Evolutionary conservation across 2,329 filamentous ascomycete species (phyloP).

Genomic region (Saccharata proteae): DNA sequence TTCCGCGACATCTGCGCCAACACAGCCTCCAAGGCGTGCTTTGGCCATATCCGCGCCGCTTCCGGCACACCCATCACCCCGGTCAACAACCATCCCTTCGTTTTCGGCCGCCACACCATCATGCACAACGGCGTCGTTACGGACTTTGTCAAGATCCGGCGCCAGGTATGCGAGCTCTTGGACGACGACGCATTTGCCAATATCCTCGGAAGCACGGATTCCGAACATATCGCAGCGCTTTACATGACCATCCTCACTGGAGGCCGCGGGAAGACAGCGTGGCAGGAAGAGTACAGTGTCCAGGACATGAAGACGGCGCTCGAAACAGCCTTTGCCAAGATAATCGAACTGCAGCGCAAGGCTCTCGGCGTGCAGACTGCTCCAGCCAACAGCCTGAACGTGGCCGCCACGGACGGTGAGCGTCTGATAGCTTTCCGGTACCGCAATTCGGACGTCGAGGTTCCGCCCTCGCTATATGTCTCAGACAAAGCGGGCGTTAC

Average conservation of each 20-base stretch:
- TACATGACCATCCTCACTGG: constrained; percentile 35
- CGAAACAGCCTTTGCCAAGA: constrained; percentile 32
- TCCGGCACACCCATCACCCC: constrained; percentile 36
- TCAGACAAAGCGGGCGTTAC: constrained; percentile 38
- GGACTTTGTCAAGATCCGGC: constrained; percentile 34
- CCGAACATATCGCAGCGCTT: constrained; percentile 39
- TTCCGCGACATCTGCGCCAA: constrained; percentile 41
- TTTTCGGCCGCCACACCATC: constrained; percentile 41
- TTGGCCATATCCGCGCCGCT: constrained; percentile 42
- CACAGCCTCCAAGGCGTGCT: constrained; percentile 37
- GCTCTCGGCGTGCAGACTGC: constrained; percentile 27
- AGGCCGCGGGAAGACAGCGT: constrained; percentile 24
- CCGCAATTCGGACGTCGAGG: constrained; percentile 38
- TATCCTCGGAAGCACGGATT: constrained; percentile 40
- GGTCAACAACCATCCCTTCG: constrained; percentile 44
- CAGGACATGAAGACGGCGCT: constrained; percentile 34
- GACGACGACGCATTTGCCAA: constrained; percentile 36
- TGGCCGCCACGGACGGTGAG: constrained; percentile 39
- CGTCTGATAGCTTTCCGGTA: constrained; percentile 40
- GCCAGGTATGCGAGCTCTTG: constrained; percentile 33
- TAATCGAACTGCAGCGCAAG: constrained; percentile 34
- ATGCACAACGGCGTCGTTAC: constrained; percentile 45
- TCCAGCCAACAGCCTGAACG: constrained; percentile 38
- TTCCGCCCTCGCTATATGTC: constrained; percentile 42
- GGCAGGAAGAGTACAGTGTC: constrained; percentile 31